phyloP scores from a whole-genome alignment of 176 grass and related monocot species.

The Carex myosuroides region DNA sequence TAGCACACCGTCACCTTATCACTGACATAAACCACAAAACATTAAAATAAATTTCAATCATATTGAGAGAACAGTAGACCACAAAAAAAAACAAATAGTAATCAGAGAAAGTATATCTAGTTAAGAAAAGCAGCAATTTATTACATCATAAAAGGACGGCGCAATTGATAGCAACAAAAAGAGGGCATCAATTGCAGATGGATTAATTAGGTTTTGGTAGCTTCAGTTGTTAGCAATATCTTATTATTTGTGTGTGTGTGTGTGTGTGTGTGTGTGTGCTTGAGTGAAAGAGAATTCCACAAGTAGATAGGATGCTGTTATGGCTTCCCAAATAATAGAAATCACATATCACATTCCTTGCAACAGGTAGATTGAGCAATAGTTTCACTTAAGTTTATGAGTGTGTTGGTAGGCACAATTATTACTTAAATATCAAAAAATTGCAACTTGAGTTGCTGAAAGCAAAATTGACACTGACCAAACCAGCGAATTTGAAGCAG shows the following conservation, averaged over 20 bases:
- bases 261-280: background rate
- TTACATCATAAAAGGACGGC: background rate
- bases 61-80: background rate
- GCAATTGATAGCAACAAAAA: background rate
- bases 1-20: constrained; percentile 78
- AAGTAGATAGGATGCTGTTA: background rate
- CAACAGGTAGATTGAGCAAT: background rate
- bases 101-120: background rate
- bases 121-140: too few species aligned
- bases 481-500: background rate
- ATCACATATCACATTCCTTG: background rate
- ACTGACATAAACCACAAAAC: constrained; percentile 22
- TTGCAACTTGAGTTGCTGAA: background rate
- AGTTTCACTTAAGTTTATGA: background rate
- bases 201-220: background rate
- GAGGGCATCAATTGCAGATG: background rate
- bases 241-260: background rate
- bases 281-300: background rate
- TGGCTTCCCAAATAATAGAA: background rate
- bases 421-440: background rate
- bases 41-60: background rate
- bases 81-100: background rate
- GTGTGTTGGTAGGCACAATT: background rate
- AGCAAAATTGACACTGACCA: background rate
- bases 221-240: background rate